Evolutionary conservation across 306 rosid genomes (phyloP), one percentile per base, ranked within the genome.

Genomic region (Dalbergia cultrata): DNA sequence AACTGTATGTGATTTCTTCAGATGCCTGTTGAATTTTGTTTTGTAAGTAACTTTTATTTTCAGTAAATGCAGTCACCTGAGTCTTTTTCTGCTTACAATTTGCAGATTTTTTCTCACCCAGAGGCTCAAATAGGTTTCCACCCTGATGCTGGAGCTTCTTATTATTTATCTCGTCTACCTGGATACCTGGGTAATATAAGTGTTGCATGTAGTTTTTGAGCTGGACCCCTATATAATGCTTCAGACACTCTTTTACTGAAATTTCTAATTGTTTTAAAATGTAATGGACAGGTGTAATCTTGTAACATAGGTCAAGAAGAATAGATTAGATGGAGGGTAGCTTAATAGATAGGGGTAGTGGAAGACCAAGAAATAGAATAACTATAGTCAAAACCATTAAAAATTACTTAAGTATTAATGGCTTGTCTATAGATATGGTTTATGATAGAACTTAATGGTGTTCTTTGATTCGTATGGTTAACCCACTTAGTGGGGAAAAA

Each of bases 81-180:
- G 12, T 26, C 44, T 54, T 80, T 73, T 70, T 70, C 39, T 74
- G 79, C 62, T 47, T 75, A 53, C 72, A 67, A 47, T 75, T 73
- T 63, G 72, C 92, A 93, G 99, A 67, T 86, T 67, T 90, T 95
- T 88, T 76, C 90, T 76, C 88, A 89, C 81, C 99, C 99, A 34
- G 98, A 95, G 87, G 89, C 91, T 85, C 99, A 90, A 81, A 88
- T 95, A 80, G 99, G 97, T 81, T 95, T 93, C 78, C 99, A 95
- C 81, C 99, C 98, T 74, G 99, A 93, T 87, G 92, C 99, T 1
- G 99, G 99, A 62, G 99, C 99, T 81, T 93, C 99, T 62, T 93
- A 82, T 84, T 86, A 88, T 81, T 97, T 95, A 74, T 91, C 99
- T 83, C 99, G 83, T 86, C 87, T 95, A 65, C 99, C 97, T 85